Base-by-base conservation (phyloP, 2,329 filamentous ascomycete genomes). In the Talaromyces sp. region DNA sequence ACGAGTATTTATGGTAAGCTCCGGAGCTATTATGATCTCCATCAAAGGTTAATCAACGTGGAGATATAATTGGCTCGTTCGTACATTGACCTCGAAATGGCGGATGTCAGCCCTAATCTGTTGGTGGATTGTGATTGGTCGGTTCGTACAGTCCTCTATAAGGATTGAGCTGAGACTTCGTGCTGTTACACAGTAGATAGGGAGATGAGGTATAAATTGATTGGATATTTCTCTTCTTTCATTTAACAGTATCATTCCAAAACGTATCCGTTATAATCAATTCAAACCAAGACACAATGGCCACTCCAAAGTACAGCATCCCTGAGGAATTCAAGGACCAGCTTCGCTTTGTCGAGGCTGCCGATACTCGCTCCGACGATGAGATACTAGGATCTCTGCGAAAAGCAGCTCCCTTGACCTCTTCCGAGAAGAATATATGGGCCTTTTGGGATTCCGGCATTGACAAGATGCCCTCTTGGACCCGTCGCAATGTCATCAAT, bases 361-460 rank as follows among this genome's bases (percentile, higher is more conserved):
- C 33, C 43, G 62, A 64, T 13, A 10, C 47, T 39, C 54, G 60
- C 10, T 62, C 63, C 8, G 54, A 66, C 31, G 64, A 61, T 33
- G 70, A 73, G 27, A 72, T 72, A 47, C 35, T 71, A 2, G 49
- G 58, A 7, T 43, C 61, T 1, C 61, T 71, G 27, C 45, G 37
- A 3, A 59, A 64, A 19, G 68, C 47, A 33, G 50, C 58, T 4
- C 75, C 77, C 1, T 67, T 78, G n/a, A 73, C 69, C 1, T 47
- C 56, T 22, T 75, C 75, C 2, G 77, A 79, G 66, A 79, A 78
- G 64, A 80, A 80, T 57, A 70, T 79, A 33, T 80, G 78, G 78
- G 73, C 75, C 6, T 80, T 76, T 66, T 80, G 78, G 78, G 73
- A 80, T 63, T 68, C 72, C 3, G 78, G 77, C 1, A 43, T 79